Base-by-base conservation (phyloP, 2,329 filamentous ascomycete species). In the Trichophyton schoenleinii region DNA sequence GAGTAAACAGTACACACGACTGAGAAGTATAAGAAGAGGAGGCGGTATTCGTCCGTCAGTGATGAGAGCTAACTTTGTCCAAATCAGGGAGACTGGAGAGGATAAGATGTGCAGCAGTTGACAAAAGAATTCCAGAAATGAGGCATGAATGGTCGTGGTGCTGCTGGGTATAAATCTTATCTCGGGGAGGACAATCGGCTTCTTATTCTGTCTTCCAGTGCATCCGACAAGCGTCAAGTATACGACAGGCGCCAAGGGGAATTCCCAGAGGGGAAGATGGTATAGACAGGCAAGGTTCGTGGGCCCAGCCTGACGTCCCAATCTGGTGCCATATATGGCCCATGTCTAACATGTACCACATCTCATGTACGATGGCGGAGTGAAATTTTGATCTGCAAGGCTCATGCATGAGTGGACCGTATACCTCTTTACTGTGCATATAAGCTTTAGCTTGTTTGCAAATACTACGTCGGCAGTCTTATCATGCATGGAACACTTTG, bases 371-470 rank as follows among this genome's bases (percentile, higher is more conserved):
- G 15, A 58, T 44, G 57, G 57, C 57, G 38, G 41, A 58, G 57
- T 6, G 57, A 36, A 42, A 42, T 55, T 58, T 58, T 58, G 57
- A 58, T 58, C 57, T 58, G 57, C 57, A 58, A 46, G 57, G 41
- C 36, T 58, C 52, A 55, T 55, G 52, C 52, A 55, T 55, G 52
- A 18, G 52, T 55, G 52, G 52, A 20, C 52, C 52, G 52, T 53
- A 28, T 53, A 48, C 41, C n/a, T n/a, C 0, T 13, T 38, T 48
- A 48, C 28, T 7, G 6, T 28, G 28, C 28, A 55, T 55, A 55
- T 38, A 55, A 55, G 52, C 52, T 55, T 55, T 36, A 28, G n/a
- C 28, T 55, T 55, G 52, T 18, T 34, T 36, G 52, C 28, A 55
- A 55, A 55, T 55, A 55, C 52, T 34, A 55, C 52, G 31, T 55